These are phyloP conservation scores for Fusarium sp. DNA, from an alignment of 2,329 filamentous ascomycete genomes.

Conservation along the genomic window DNA sequence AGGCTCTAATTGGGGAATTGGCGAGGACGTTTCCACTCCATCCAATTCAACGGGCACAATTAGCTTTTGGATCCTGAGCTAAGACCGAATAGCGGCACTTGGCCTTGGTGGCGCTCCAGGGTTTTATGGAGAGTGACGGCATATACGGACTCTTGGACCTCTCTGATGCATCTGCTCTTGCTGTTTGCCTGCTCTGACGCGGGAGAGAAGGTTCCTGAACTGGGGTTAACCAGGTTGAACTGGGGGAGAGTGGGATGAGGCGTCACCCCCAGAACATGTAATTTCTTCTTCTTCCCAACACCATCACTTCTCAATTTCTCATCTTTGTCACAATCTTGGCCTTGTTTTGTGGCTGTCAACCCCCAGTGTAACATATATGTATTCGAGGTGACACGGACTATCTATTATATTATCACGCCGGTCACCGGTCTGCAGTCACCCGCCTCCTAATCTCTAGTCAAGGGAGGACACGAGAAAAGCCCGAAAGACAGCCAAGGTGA, in stretches of 20 bases:
- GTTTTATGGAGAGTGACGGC: slow-evolving; percentile 42
- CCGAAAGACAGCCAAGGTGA: slow-evolving; percentile 30
- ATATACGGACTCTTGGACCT: slow-evolving; percentile 31
- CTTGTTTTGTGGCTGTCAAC: slow-evolving; percentile 2
- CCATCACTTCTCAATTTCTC: slow-evolving; percentile 13
- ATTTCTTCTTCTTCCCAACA: slow-evolving; percentile 18
- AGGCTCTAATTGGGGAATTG: slow-evolving; percentile 9
- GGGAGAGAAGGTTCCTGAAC: slow-evolving; percentile 1
- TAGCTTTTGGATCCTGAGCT: slow-evolving; percentile 23
- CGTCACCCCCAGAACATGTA: slow-evolving; percentile 22
- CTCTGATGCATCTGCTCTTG: background rate
- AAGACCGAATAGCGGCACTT: slow-evolving; percentile 41
- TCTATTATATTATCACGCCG: slow-evolving; percentile 11
- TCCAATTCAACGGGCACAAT: slow-evolving; percentile 8
- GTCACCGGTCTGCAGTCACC: slow-evolving; percentile 21
- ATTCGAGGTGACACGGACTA: slow-evolving; percentile 20
- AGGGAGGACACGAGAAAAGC: slow-evolving; percentile 23
- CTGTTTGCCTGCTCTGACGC: background rate
- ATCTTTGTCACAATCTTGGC: slow-evolving; percentile 18
- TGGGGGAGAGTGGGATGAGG: slow-evolving; percentile 19
- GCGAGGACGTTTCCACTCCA: slow-evolving; percentile 5
- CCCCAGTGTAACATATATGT: background rate
- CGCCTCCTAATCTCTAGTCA: slow-evolving; percentile 12
- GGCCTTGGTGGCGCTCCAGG: slow-evolving; percentile 34
- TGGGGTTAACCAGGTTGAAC: slow-evolving; percentile 3